A percentile compares a stretch with the other conserved stretches of the same genome.
Evolutionary conservation across 106 monocot genomes (phyloP).

Genomic region (Dendrobium catenatum): DNA sequence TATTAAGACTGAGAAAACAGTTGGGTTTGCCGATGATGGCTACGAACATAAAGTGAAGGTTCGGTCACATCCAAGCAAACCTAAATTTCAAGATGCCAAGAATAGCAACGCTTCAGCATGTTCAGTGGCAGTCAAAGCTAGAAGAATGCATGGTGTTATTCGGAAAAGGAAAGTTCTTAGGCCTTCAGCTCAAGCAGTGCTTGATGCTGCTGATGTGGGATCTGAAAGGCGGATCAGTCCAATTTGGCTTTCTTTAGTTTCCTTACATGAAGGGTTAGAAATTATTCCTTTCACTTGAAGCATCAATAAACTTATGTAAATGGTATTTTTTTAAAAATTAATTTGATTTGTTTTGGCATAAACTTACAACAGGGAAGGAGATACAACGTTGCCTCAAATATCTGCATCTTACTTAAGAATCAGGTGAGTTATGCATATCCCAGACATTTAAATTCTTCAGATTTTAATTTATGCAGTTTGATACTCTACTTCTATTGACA

Average conservation of each 20-base stretch:
- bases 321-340: background rate
- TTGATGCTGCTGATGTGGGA: conserved; percentile 39
- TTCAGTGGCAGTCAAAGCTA: conserved; percentile 15
- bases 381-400: conserved; percentile 32
- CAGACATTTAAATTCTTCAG: too few relatives aligned
- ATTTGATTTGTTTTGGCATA: background rate
- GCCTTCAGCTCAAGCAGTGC: conserved; percentile 36
- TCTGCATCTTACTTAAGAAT: conserved; percentile 50
- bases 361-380: conserved; percentile 34
- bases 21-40: conserved; percentile 25
- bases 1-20: conserved; percentile 38
- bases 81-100: conserved; percentile 26
- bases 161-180: conserved; percentile 29
- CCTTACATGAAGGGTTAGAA: conserved; percentile 15
- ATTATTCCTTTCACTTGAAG: too few relatives aligned
- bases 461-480: too few relatives aligned
- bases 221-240: conserved; percentile 32
- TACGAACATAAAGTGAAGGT: conserved; percentile 28
- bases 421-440: conserved; percentile 30
- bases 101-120: conserved; percentile 8
- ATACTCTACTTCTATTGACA: too few relatives aligned
- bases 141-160: conserved; percentile 20
- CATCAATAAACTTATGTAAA: too few relatives aligned
- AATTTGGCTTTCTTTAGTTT: conserved; percentile 57
- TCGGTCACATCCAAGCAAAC: background rate